Evolutionary conservation across 805 yeast species (phyloP).

Genomic region (Cyberlindnera euphorbiiphila): DNA sequence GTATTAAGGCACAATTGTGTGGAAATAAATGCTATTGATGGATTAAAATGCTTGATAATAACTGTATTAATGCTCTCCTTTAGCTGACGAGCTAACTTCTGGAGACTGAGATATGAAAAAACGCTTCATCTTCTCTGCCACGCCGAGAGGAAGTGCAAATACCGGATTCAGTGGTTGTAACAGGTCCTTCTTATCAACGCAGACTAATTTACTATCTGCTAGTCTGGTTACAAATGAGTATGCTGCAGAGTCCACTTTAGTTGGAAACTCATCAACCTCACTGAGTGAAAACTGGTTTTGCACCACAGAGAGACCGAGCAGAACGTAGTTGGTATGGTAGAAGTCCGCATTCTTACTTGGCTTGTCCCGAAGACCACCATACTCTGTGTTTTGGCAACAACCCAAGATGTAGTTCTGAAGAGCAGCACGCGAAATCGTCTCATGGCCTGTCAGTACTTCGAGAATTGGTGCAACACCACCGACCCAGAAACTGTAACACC

Average conservation of each 20-base stretch:
- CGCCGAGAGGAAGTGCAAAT: slow-evolving; percentile 50
- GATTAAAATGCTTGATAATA: too few relatives aligned
- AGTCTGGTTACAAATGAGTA: slow-evolving; percentile 14
- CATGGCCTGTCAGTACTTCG: slow-evolving; percentile 44
- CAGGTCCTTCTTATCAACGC: slow-evolving; percentile 18
- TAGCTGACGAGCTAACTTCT: neutral
- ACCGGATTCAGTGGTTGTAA: slow-evolving; percentile 48
- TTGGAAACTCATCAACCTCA: slow-evolving; percentile 3
- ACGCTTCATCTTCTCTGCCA: slow-evolving; percentile 30
- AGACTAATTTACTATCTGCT: slow-evolving; percentile 13
- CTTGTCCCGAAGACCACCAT: slow-evolving; percentile 84
- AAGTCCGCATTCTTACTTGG: slow-evolving; percentile 80
- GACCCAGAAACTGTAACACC: slow-evolving; percentile 95
- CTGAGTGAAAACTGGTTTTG: slow-evolving; percentile 19
- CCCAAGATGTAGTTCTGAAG: slow-evolving; percentile 62
- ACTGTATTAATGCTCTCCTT: too few relatives aligned
- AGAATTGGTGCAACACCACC: slow-evolving; percentile 71
- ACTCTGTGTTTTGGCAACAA: slow-evolving; percentile 61
- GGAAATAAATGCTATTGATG: too few relatives aligned
- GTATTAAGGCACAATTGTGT: too few relatives aligned
- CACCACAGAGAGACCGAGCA: slow-evolving; percentile 57
- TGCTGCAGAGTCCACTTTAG: slow-evolving; percentile 6
- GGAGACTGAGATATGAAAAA: slow-evolving; percentile 5
- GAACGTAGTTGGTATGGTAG: slow-evolving; percentile 85
- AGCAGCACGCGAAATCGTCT: slow-evolving; percentile 49